phyloP scores from a whole-genome alignment of 257 asterid species.

The Plantago major region DNA sequence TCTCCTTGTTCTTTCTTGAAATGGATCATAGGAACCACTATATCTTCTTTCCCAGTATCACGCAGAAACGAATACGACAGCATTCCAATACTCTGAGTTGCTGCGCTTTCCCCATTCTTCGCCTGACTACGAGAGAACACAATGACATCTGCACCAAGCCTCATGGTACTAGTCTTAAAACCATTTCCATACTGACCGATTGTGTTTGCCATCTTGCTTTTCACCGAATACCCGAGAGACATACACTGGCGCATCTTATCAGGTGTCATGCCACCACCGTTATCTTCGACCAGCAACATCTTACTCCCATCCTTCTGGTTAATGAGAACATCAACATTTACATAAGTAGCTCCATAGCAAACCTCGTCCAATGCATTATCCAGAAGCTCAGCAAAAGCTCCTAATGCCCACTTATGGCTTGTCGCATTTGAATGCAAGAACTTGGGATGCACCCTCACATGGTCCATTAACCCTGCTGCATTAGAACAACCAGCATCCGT shows the following conservation, averaged over 20 bases:
- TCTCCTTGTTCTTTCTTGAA: conserved; percentile 36
- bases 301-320: conserved; percentile 38
- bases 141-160: conserved; percentile 88
- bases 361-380: conserved; percentile 91
- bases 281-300: conserved; percentile 72
- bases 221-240: conserved; percentile 81
- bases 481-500: conserved; percentile 17
- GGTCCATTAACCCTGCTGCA: conserved; percentile 47
- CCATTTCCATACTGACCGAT: conserved; percentile 96
- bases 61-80: conserved; percentile 63
- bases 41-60: conserved; percentile 73
- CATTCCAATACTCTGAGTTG: conserved; percentile 71
- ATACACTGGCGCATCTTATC: conserved; percentile 74
- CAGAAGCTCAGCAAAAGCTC: conserved; percentile 90
- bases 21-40: conserved; percentile 84
- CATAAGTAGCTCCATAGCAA: conserved; percentile 68
- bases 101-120: conserved; percentile 42
- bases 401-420: conserved; percentile 87
- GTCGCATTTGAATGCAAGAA: conserved; percentile 92
- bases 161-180: conserved; percentile 83
- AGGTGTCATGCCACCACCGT: conserved; percentile 91
- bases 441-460: conserved; percentile 63
- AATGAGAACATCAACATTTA: conserved; percentile 46
- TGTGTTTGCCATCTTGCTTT: conserved; percentile 58
- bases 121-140: conserved; percentile 71